Evolutionary conservation across 2,329 filamentous ascomycete species (phyloP).

Genomic region (Neoarthrinium moseri): DNA sequence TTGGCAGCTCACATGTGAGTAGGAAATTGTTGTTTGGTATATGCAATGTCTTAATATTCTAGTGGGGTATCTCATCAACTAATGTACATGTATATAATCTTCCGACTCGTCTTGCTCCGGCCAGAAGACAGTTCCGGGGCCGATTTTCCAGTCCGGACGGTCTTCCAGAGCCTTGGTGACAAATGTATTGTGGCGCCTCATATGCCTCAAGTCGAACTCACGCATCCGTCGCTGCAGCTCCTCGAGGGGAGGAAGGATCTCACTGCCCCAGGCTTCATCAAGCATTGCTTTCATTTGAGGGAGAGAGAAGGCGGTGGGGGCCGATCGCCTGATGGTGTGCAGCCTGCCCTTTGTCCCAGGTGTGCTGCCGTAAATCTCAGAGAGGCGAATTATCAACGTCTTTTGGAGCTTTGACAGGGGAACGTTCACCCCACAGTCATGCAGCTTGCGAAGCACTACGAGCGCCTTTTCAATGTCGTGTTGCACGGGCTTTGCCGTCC

Average conservation of each 20-base stretch:
- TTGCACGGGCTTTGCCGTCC: neutral
- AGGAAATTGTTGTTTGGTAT: too few species aligned
- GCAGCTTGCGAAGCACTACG: conserved; percentile 30
- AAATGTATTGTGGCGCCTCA: neutral
- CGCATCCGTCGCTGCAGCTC: conserved; percentile 15
- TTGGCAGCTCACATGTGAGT: too few species aligned
- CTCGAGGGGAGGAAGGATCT: conserved; percentile 28
- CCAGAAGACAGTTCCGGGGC: too few species aligned
- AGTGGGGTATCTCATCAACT: too few species aligned
- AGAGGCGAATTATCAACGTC: conserved; percentile 27
- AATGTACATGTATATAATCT: too few species aligned
- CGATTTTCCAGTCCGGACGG: neutral
- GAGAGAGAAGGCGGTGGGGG: conserved; percentile 26
- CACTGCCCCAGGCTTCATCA: conserved; percentile 34
- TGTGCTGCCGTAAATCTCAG: conserved; percentile 30
- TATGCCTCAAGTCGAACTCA: neutral
- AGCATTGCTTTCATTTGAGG: conserved; percentile 32
- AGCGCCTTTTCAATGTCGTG: conserved; percentile 28
- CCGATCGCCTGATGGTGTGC: conserved; percentile 18
- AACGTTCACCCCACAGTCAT: conserved; percentile 28
- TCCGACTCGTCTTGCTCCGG: too few species aligned
- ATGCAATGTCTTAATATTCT: too few species aligned
- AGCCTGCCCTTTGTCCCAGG: conserved; percentile 16
- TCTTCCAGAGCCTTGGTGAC: neutral
- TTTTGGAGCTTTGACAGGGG: conserved; percentile 18